A percentile compares a stretch with the other conserved stretches of the same genome.
Conservation (phyloP, 2,329 filamentous ascomycete species). For the Trichoderma sp. region DNA sequence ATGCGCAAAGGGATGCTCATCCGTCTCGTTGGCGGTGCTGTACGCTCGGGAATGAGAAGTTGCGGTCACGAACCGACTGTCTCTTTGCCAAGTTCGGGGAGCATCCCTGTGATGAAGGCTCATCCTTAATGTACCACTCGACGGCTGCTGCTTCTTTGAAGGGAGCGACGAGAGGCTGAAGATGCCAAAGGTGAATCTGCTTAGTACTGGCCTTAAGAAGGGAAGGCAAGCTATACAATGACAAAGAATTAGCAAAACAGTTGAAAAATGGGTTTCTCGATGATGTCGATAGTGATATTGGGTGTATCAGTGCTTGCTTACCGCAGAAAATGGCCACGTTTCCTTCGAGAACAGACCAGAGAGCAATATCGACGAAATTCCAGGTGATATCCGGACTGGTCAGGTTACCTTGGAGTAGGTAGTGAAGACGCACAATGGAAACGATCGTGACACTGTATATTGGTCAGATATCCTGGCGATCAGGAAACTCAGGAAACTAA, state of each 20-base stretch:
- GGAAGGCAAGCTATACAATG: conserved; percentile 21
- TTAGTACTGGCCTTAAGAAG: conserved; percentile 21
- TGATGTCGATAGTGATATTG: neutral
- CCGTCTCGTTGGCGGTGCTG: neutral
- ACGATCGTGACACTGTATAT: conserved; percentile 23
- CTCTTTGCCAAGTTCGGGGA: conserved; percentile 10
- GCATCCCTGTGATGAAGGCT: neutral
- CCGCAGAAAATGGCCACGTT: conserved; percentile 31
- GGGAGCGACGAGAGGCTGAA: conserved; percentile 10
- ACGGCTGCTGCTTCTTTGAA: conserved; percentile 4
- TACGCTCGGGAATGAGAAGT: conserved; percentile 16
- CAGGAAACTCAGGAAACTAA: neutral
- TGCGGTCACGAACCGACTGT: conserved; percentile 5
- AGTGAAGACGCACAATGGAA: conserved; percentile 24
- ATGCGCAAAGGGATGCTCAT: conserved; percentile 21
- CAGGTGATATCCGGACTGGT: conserved; percentile 30
- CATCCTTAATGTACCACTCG: neutral
- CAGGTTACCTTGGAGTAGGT: conserved; percentile 24
- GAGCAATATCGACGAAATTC: conserved; percentile 28
- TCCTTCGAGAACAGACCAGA: conserved; percentile 30
- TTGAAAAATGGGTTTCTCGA: no score
- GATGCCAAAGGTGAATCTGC: conserved; percentile 13
- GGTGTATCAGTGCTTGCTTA: neutral
- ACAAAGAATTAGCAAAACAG: neutral
- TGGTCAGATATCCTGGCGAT: neutral